Conservation (phyloP, 2,329 filamentous ascomycete genomes). For the Aspergillus fischeri region DNA sequence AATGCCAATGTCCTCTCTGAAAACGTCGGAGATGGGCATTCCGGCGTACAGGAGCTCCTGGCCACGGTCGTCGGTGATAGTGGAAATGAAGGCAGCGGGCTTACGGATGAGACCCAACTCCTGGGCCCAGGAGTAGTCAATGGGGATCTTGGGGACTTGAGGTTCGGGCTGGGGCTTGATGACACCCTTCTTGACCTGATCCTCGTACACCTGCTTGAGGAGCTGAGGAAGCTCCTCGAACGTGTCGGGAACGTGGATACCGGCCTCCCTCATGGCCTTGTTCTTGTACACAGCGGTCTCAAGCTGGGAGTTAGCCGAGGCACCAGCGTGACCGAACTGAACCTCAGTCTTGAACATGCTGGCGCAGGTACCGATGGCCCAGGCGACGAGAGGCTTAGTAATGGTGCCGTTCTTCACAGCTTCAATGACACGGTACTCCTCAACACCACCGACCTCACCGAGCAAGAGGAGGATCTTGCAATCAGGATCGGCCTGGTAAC, state of each 20-base stretch:
- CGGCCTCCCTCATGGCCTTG: conserved; percentile 90
- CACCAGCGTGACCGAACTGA: conserved; percentile 97
- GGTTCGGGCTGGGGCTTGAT: conserved; percentile 87
- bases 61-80: conserved; percentile 98
- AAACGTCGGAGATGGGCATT: conserved; percentile 99
- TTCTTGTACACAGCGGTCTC: conserved; percentile 98
- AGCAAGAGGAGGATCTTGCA: conserved; percentile 97
- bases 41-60: conserved; percentile 98
- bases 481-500: conserved; percentile 93
- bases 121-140: conserved; percentile 99
- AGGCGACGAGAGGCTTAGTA: conserved; percentile 97
- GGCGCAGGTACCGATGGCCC: conserved; percentile 98
- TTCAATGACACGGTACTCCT: conserved; percentile 99
- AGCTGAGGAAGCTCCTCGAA: conserved; percentile 88
- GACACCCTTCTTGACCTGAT: conserved; percentile 76
- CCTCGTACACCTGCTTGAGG: conserved; percentile 79
- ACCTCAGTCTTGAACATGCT: conserved; percentile 99
- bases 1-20: conserved; percentile 97
- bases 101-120: conserved; percentile 99
- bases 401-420: conserved; percentile 91
- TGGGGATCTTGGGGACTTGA: conserved; percentile 95
- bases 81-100: conserved; percentile 99
- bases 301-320: conserved; percentile 98
- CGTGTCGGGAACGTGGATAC: conserved; percentile 89
- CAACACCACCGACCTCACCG: conserved; percentile 97